Conservation (phyloP, 345 rosid species). For the Lumnitzera littorea region DNA sequence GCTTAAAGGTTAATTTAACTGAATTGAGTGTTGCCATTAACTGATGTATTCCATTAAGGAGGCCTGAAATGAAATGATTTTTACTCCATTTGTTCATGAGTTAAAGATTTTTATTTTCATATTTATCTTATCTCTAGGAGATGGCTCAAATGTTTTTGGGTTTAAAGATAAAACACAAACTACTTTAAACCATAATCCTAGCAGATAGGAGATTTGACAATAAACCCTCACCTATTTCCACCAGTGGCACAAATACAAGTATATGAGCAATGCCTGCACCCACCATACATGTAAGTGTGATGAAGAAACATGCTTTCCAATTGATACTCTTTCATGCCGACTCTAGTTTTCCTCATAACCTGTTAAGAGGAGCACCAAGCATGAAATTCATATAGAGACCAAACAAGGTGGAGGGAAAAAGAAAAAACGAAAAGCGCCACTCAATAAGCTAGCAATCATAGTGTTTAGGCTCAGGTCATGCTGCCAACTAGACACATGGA, state of each 20-base stretch:
- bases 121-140: too few species aligned
- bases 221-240: constrained; percentile 55
- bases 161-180: too few species aligned
- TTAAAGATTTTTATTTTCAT: too few species aligned
- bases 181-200: too few species aligned
- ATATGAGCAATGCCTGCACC: constrained; percentile 93
- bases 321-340: constrained; percentile 84
- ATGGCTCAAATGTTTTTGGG: too few species aligned
- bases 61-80: too few species aligned
- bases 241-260: constrained; percentile 97
- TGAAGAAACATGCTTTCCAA: constrained; percentile 92
- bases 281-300: constrained; percentile 89
- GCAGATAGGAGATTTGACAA: too few species aligned
- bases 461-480: background rate
- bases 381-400: background rate
- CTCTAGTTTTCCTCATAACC: constrained; percentile 73
- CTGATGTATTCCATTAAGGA: too few species aligned
- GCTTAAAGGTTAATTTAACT: too few species aligned
- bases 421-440: background rate
- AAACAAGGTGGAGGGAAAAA: background rate
- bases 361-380: constrained; percentile 10
- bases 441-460: background rate
- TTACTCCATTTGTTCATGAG: too few species aligned
- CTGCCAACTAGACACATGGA: too few species aligned
- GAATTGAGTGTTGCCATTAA: too few species aligned